These are phyloP conservation scores for Ophiostoma piceae DNA, from an alignment of 2,329 filamentous ascomycete species.

Conservation along the genomic window DNA sequence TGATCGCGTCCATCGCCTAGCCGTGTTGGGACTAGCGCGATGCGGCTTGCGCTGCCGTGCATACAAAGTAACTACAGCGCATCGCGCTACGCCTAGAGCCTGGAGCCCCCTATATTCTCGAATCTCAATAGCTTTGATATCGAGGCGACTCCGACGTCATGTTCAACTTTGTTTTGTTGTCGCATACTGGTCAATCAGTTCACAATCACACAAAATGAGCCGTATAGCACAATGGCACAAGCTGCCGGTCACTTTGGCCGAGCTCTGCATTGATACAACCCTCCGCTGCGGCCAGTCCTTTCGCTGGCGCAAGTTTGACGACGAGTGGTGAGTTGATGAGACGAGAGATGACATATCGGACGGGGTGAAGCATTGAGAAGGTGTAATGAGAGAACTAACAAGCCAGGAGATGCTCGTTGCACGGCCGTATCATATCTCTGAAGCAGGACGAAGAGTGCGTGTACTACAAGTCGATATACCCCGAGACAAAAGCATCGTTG, in stretches of 20 bases:
- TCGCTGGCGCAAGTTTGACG: slow-evolving; percentile 79
- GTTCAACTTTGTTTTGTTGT: neutral
- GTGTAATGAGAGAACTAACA: neutral
- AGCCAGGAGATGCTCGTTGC: slow-evolving; percentile 69
- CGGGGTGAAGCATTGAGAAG: neutral
- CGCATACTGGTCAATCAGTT: neutral
- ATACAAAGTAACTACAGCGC: neutral
- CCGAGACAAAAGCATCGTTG: slow-evolving; percentile 22
- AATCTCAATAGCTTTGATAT: neutral
- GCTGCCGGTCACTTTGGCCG: slow-evolving; percentile 72
- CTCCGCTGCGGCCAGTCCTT: slow-evolving; percentile 95
- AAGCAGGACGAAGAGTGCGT: slow-evolving; percentile 74
- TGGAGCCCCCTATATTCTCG: neutral
- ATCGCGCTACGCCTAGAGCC: neutral
- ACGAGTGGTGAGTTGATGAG: slow-evolving; percentile 65
- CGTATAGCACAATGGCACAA: slow-evolving; percentile 65
- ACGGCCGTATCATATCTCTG: slow-evolving; percentile 77
- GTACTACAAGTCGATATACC: slow-evolving; percentile 71
- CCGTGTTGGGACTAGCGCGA: slow-evolving; percentile 37
- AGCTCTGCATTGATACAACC: slow-evolving; percentile 91
- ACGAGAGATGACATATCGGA: neutral
- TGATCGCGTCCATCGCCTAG: slow-evolving; percentile 30
- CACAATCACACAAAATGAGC: neutral
- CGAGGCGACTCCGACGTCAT: neutral
- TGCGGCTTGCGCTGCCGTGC: neutral